Evolutionary conservation across 345 rosid species (phyloP), one percentile per base, ranked within the genome.

Genomic region (Eucalyptus tenuipes): DNA sequence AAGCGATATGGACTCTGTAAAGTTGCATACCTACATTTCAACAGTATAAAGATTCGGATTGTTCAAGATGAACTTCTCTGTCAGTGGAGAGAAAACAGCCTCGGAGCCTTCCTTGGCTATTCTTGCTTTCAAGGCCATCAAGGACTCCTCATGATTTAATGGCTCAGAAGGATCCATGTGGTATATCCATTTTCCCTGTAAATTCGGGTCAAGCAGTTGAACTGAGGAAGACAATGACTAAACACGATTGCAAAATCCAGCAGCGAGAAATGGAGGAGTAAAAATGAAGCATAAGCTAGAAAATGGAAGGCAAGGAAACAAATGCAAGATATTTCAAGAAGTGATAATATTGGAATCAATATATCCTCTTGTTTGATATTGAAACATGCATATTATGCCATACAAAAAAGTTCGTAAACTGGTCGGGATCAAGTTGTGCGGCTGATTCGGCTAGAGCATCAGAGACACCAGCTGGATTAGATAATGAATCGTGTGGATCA

Each of bases 151-250:
- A 85, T 97, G 97, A 89, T 95, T 95, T 86, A 98, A 90, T 80
- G 99, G 99, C 92, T 95, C 98, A 91, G 96, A 96, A 89, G 99
- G 98, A 94, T 97, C 94, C 98, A 94, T 92, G 91, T 97, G 98
- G 91, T 98, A 98, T 93, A 98, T 98, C 99, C 99, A 96, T 93
- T 97, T 98, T 47, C 97, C 95, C 99, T 96, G 88, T 89, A 88
- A 37, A 37, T 37, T 10, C 47, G 8, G 47, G 27, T 20, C 82
- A 37, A 37, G 27, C 11, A 53, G 90, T 25, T 17, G 40, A 85
- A 27, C 48, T 15, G 2, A 37, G 27, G 47, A 75, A 37, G 14
- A 10, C 45, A 2, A 75, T 75, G 5, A 20, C 47, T 24, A 20
- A 88, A 47, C 5, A 25, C 1, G 45, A 31, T 33, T 7, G 89